Conservation (phyloP, 2,329 filamentous ascomycete species). For the Xylaria sp. region DNA sequence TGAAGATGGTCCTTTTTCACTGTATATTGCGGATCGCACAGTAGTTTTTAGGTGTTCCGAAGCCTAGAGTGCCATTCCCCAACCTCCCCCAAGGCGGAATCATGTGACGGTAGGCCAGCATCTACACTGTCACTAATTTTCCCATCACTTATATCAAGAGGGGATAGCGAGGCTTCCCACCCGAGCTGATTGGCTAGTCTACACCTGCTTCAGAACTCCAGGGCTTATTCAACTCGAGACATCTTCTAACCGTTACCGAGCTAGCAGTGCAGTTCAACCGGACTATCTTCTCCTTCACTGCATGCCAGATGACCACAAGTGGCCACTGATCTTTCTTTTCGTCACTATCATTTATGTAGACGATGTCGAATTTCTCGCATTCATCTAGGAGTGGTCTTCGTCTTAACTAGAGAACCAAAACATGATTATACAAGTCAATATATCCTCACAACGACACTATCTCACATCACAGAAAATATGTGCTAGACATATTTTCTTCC, state of each 20-base stretch:
- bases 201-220: not conserved
- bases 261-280: not conserved
- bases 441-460: not conserved
- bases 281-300: not conserved
- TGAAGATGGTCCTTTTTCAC: not conserved
- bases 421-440: not conserved
- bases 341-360: not conserved
- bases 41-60: not conserved
- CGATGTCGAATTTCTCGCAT: too few species aligned
- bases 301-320: not conserved
- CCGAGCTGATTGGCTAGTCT: not conserved
- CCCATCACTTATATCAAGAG: not conserved
- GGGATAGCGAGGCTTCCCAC: not conserved
- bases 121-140: not conserved
- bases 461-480: not conserved
- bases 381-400: not conserved
- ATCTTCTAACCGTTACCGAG: not conserved
- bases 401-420: not conserved
- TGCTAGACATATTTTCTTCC: not conserved
- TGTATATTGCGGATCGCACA: not conserved
- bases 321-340: not conserved
- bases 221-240: not conserved
- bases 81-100: not conserved
- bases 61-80: not conserved
- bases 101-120: constrained; percentile 5